phyloP scores from a whole-genome alignment of 257 asterid species.

The Solanum gandarillasii region DNA sequence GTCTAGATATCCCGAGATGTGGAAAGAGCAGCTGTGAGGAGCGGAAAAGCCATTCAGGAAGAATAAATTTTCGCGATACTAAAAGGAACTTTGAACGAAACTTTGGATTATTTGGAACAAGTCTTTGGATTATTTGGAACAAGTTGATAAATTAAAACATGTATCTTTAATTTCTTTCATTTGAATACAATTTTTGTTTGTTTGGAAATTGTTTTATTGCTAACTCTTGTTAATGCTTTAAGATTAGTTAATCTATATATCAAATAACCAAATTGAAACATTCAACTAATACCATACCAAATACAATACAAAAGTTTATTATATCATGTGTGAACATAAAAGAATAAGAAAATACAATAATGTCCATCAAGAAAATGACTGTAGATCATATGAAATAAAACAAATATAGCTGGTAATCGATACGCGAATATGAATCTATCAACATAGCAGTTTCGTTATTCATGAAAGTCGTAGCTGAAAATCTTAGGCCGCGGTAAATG shows the following conservation, averaged over 20 bases:
- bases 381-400: not conserved
- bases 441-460: not conserved
- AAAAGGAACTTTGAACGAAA: not conserved
- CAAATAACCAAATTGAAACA: not conserved
- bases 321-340: not conserved
- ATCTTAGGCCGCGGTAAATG: not conserved
- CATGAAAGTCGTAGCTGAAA: not conserved
- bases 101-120: not conserved
- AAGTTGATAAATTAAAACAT: not conserved
- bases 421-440: not conserved
- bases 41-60: not conserved
- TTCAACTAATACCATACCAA: not conserved
- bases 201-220: not conserved
- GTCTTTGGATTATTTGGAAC: not conserved
- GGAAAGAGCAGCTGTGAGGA: not conserved
- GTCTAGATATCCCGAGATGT: not conserved
- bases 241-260: not conserved
- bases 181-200: not conserved
- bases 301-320: not conserved
- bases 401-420: not conserved
- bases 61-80: not conserved
- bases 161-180: not conserved
- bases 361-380: not conserved
- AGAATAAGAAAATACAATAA: not conserved
- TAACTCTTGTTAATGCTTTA: not conserved